These are phyloP conservation scores for Luzula sylvatica DNA, from an alignment of 176 grass and related monocot species.

Conservation along the genomic window DNA sequence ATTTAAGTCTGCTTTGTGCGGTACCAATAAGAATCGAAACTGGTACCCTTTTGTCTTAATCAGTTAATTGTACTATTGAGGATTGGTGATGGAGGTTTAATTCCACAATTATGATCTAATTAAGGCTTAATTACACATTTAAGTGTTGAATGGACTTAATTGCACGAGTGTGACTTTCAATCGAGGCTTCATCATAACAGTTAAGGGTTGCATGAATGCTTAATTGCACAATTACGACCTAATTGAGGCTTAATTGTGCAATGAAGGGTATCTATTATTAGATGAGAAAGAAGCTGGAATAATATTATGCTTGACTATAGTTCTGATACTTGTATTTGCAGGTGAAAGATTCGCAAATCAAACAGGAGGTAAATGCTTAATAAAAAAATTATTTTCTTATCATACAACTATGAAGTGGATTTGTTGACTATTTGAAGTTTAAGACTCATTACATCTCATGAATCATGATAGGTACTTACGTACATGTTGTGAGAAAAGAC, in stretches of 20 bases:
- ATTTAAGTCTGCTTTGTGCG: background rate
- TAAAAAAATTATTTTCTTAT: too few relatives aligned
- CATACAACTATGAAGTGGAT: too few relatives aligned
- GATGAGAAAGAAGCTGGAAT: background rate
- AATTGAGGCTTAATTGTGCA: background rate
- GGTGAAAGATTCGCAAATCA: slow-evolving; percentile 7
- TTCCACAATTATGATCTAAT: background rate
- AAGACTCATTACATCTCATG: background rate
- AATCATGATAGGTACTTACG: slow-evolving; percentile 4
- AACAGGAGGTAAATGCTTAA: slow-evolving; percentile 9
- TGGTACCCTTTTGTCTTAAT: background rate
- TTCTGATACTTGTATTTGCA: background rate
- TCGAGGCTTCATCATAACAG: too few relatives aligned
- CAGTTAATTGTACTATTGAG: background rate
- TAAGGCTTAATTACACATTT: background rate
- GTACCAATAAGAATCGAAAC: background rate
- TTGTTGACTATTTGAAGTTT: background rate
- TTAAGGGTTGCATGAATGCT: background rate
- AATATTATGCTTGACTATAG: background rate
- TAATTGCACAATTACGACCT: slow-evolving; percentile 1
- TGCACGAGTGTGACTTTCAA: too few relatives aligned
- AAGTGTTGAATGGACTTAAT: background rate
- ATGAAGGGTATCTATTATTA: background rate
- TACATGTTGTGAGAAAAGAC: slow-evolving; percentile 56
- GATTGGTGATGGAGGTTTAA: background rate